Evolutionary conservation across 768 basidiomycete species (phyloP), one percentile per base, ranked within the genome.

Genomic region (Termitomyces sp.): DNA sequence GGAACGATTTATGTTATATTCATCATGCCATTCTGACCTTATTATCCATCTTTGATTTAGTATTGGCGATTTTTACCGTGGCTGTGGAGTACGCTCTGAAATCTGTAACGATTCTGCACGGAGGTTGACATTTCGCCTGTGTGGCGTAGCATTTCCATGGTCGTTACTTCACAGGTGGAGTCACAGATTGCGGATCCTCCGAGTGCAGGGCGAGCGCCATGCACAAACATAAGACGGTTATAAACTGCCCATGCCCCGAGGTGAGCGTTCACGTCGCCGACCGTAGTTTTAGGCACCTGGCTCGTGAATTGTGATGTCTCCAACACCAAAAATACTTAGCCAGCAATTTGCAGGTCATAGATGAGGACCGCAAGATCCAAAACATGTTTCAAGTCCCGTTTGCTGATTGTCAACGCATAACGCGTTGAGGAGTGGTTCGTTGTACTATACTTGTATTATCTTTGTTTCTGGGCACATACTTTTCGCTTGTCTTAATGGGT

Each of bases 41-140:
- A 50, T 42, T 60, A 50, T 26, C n/a, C 44, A 52, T 42, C 52
- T 53, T 59, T 49, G 57, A 28, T 50, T 7, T 29, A 80, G 79
- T 54, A 68, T 80, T 54, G 79, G 79, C 39, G 79, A 80, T 60
- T 79, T 71, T 58, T 79, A 78, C 64, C 75, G 79, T 67, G 79
- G 79, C 34, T 80, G 79, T 57, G 79, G 79, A 55, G 79, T 79
- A 22, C 34, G 7, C 48, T 33, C 16, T 47, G 12, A 46, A n/a
- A 24, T 18, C 5, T 44, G n/a, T 18, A 26, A 47, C 24, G 37
- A 52, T 52, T 12, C 16, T 9, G 34, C 53, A 39, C 37, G 8
- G 39, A 45, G 33, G 15, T 61, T 64, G 51, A 63, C 47, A 54
- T 31, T 49, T 51, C 6, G 42, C 31, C 5, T 56, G 53, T 60